Evolutionary conservation across 805 yeast species (phyloP), one percentile per base, ranked within the genome.

Genomic region (Myxozyma mucilagina): DNA sequence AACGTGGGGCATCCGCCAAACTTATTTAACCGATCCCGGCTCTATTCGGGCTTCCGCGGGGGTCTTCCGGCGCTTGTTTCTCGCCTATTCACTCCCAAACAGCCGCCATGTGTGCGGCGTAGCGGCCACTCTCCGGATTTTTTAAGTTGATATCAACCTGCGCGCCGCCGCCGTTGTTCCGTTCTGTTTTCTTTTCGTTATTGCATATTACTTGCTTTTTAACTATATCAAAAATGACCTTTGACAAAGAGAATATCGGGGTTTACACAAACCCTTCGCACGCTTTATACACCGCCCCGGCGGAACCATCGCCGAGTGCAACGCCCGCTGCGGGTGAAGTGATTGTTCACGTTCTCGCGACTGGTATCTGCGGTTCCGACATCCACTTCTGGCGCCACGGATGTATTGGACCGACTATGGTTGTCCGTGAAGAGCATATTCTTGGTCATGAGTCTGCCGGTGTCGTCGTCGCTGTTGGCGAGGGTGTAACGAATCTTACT

Each of bases 281-380:
- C 54, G 67, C 56, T 31, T 58, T 63, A 16, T 57, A 61, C 55
- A 59, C 57, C 38, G 61, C 62, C 14, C 47, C 43, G 20, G 53
- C 58, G 44, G 56, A 35, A 41, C 65, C 65, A 1, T 50, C 60
- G 10, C 52, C 56, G 55, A 67, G 67, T 31, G 38, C 57, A 16
- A 57, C 31, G 43, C 78, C 78, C 16, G 76, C 74, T 10, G 67
- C 69, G 11, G 76, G 74, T 35, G 76, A 79, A 60, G 89, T 84
- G 31, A 70, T 83, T 18, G 80, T 85, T 47, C 85, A 82, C 69
- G 80, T 85, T 47, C 77, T 82, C 62, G 84, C 85, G 54, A 85
- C 89, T 7, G 91, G 91, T 32, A 86, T 87, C 66, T 87, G 91
- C 73, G 91, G 91, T 36, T 82, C 88, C 24, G 92, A 87, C 72